Percentiles rank a stretch among this genome's conserved stretches.
Conservation (phyloP, 1,284 basidiomycete species). For the Puccinia brachypodii region DNA sequence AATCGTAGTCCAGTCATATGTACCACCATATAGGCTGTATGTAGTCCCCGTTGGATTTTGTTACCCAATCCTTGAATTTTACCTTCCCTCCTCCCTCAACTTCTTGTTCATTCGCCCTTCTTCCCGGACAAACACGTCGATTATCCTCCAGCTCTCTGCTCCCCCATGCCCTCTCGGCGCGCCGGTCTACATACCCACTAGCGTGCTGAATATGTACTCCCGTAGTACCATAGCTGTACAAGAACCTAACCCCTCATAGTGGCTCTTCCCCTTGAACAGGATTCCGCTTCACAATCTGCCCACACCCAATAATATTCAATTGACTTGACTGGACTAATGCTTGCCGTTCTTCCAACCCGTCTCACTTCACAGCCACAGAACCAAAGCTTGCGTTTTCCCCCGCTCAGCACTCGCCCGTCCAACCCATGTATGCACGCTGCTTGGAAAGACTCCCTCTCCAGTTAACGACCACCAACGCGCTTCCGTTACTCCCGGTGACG, state of each 20-base stretch:
- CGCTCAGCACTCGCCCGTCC: slow-evolving; percentile 1
- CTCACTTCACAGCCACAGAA: not conserved
- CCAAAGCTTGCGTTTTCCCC: not conserved
- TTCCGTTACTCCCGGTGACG: not conserved
- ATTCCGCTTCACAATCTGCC: not conserved
- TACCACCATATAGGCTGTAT: not conserved
- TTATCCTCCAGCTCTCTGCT: not conserved
- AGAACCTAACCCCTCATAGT: not conserved
- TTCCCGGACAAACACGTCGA: slow-evolving; percentile 9
- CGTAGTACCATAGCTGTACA: not conserved
- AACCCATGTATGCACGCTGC: not conserved
- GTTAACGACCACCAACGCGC: not conserved
- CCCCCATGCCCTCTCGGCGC: not conserved
- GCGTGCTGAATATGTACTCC: not conserved
- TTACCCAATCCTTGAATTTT: not conserved
- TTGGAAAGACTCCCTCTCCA: not conserved
- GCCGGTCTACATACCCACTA: not conserved
- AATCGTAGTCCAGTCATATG: not conserved
- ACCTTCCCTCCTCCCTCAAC: not conserved
- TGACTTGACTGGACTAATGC: not conserved
- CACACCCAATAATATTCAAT: not conserved
- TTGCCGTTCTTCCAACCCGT: not conserved
- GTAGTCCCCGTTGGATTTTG: not conserved
- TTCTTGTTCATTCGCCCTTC: not conserved
- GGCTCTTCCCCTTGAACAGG: not conserved